phyloP scores from a whole-genome alignment of 805 yeast genomes.

The Starmerella bacillaris region DNA sequence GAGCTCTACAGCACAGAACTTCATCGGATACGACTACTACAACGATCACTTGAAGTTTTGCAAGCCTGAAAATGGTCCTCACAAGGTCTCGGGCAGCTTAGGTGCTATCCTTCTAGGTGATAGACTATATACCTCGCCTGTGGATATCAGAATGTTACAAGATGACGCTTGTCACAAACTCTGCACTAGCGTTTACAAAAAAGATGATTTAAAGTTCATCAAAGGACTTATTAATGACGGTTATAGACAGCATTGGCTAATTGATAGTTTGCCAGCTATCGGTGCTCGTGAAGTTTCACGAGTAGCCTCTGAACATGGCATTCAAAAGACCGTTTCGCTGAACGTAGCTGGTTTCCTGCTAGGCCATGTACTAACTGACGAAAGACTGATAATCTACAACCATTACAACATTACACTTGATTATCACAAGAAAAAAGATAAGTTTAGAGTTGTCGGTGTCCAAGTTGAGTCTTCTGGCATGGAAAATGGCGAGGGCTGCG shows the following conservation, averaged over 20 bases:
- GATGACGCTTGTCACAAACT: slow-evolving; percentile 48
- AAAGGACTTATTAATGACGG: slow-evolving; percentile 65
- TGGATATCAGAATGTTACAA: slow-evolving; percentile 58
- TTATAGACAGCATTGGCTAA: slow-evolving; percentile 76
- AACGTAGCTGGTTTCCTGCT: slow-evolving; percentile 35
- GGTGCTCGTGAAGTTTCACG: slow-evolving; percentile 23
- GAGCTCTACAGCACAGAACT: slow-evolving; percentile 34
- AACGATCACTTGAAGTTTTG: slow-evolving; percentile 73
- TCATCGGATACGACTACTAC: slow-evolving; percentile 37
- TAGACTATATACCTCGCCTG: slow-evolving; percentile 84
- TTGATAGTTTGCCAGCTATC: slow-evolving; percentile 92
- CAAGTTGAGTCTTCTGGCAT: slow-evolving; percentile 54
- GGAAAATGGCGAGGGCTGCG: slow-evolving; percentile 26
- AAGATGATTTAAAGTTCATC: slow-evolving; percentile 54
- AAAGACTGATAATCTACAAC: slow-evolving; percentile 32
- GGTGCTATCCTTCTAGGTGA: slow-evolving; percentile 94
- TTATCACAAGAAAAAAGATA: slow-evolving; percentile 53
- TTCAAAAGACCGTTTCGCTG: slow-evolving; percentile 16
- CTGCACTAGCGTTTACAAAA: slow-evolving; percentile 43
- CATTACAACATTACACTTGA: slow-evolving; percentile 68
- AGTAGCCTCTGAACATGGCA: neutral
- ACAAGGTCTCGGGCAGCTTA: slow-evolving; percentile 67
- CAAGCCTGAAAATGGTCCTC: slow-evolving; percentile 43
- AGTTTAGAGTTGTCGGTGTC: slow-evolving; percentile 81
- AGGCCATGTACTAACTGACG: slow-evolving; percentile 23